Conservation (phyloP, 768 basidiomycete genomes). For the Boletus vinaceobasis region DNA sequence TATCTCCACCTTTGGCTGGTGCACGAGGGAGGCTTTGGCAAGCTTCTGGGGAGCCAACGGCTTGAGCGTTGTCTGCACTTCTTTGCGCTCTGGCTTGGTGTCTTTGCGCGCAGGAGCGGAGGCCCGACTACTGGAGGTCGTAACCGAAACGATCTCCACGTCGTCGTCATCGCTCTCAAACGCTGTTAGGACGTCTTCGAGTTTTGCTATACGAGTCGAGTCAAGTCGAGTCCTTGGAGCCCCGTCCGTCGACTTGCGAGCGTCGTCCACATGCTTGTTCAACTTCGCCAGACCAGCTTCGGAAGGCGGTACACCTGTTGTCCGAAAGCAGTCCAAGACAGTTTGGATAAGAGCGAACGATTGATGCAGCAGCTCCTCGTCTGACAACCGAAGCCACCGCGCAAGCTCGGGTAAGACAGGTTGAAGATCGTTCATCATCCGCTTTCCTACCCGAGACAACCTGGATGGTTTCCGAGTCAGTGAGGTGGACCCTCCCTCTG, state of each 20-base stretch:
- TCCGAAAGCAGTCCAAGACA: constrained; percentile 73
- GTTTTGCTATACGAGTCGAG: constrained; percentile 52
- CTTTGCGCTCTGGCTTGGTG: constrained; percentile 17
- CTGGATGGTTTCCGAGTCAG: constrained; percentile 37
- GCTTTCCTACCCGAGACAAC: constrained; percentile 58
- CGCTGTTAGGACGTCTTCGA: constrained; percentile 62
- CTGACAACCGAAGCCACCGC: constrained; percentile 89
- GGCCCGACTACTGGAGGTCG: constrained; percentile 15
- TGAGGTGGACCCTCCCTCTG: constrained; percentile 17
- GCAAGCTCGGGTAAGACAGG: constrained; percentile 75
- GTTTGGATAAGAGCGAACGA: constrained; percentile 80
- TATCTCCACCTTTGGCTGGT: constrained; percentile 35
- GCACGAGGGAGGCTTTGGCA: constrained; percentile 15
- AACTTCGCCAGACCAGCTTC: constrained; percentile 61
- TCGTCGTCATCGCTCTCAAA: constrained; percentile 67
- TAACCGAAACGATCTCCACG: constrained; percentile 50
- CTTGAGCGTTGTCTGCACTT: constrained; percentile 20
- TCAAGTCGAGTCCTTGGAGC: constrained; percentile 51
- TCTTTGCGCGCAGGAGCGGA: constrained; percentile 10
- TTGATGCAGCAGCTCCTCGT: constrained; percentile 87
- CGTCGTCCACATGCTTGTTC: constrained; percentile 58
- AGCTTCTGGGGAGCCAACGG: constrained; percentile 12
- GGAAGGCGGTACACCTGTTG: constrained; percentile 53
- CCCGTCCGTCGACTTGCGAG: constrained; percentile 47
- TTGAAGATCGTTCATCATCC: constrained; percentile 77